Percentiles rank a stretch among this genome's conserved stretches.
phyloP scores from a whole-genome alignment of 177 flowering plant genomes.

The Vitis hybrid region DNA sequence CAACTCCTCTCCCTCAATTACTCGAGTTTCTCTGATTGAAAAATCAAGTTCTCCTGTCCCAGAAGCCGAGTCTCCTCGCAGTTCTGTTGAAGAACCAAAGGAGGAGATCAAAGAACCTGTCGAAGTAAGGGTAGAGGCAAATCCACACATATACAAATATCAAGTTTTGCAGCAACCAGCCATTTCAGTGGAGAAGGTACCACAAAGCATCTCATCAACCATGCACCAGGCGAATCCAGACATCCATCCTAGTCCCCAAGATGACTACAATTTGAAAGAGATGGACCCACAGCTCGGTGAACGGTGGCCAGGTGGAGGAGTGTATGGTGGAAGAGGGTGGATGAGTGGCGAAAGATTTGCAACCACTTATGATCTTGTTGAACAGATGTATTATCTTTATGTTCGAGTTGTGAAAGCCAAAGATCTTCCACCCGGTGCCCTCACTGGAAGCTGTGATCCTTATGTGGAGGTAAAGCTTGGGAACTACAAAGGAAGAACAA shows the following conservation, averaged over 20 bases:
- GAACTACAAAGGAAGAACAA: slow-evolving; percentile 53
- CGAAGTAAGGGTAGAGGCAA: slow-evolving; percentile 5
- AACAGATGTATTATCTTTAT: slow-evolving; percentile 43
- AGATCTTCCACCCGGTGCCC: slow-evolving; percentile 36
- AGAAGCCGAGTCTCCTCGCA: neutral
- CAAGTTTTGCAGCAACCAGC: slow-evolving; percentile 19
- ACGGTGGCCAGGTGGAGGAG: slow-evolving; percentile 33
- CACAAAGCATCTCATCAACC: slow-evolving; percentile 10
- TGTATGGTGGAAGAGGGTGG: slow-evolving; percentile 36
- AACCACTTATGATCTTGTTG: slow-evolving; percentile 47
- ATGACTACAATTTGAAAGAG: slow-evolving; percentile 34
- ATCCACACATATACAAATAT: slow-evolving; percentile 17
- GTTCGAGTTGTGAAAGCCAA: slow-evolving; percentile 49
- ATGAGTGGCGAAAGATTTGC: slow-evolving; percentile 36
- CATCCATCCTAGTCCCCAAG: slow-evolving; percentile 13
- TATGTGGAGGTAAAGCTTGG: slow-evolving; percentile 53
- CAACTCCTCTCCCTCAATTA: neutral
- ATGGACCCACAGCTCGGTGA: slow-evolving; percentile 38
- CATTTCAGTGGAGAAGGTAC: slow-evolving; percentile 5
- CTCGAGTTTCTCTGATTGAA: neutral
- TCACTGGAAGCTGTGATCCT: slow-evolving; percentile 47
- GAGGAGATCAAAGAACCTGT: slow-evolving; percentile 10
- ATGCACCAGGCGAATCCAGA: slow-evolving; percentile 18
- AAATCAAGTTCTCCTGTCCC: neutral
- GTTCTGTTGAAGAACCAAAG: neutral